Evolutionary conservation across 768 basidiomycete genomes (phyloP), one percentile per base, ranked within the genome.

Genomic region (Boletus pseudopeckii): DNA sequence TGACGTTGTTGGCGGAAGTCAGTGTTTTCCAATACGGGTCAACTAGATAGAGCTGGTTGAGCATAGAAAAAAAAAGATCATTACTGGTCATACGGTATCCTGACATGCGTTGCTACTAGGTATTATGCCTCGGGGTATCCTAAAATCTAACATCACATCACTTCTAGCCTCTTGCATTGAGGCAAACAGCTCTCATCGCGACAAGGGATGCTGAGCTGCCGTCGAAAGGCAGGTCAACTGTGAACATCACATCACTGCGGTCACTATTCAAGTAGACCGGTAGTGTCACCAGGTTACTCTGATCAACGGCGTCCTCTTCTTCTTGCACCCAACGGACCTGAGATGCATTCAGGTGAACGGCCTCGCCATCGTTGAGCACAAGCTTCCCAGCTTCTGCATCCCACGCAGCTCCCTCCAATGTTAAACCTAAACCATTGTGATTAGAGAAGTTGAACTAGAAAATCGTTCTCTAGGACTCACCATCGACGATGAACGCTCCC

Each of bases 181-280:
- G 75, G 72, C 93, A 97, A 42, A 94, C 90, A 9, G 92, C 93
- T 45, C 93, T 77, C 75, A 90, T 94, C 28, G 91, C 84, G 11
- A 92, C 89, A 59, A 91, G 70, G 36, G 85, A 77, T 30, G 83
- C 79, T 0, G 84, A 83, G 39, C 76, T 79, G 56, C 70, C 78
- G 55, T 88, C 87, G 60, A 92, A 88, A 18, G 89, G 87, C 52
- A 98, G 70, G 61, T 91, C 82, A 34, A 96, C 86, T 1, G 90
- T 92, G 75, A 97, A 95, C 64, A 98, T 73, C 33, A 96, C 90
- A 63, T 93, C 91, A 66, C 84, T 88, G 47, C 95, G 82, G 72
- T 92, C 89, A 59, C 80, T 77, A 71, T 98, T 97, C 67, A 98
- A 81, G 71, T 97, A 98, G 41, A 97, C 90, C 0, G 95, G 96